These are phyloP conservation scores for Pistacia integerrima DNA, from an alignment of 345 rosid species.

Conservation along the genomic window DNA sequence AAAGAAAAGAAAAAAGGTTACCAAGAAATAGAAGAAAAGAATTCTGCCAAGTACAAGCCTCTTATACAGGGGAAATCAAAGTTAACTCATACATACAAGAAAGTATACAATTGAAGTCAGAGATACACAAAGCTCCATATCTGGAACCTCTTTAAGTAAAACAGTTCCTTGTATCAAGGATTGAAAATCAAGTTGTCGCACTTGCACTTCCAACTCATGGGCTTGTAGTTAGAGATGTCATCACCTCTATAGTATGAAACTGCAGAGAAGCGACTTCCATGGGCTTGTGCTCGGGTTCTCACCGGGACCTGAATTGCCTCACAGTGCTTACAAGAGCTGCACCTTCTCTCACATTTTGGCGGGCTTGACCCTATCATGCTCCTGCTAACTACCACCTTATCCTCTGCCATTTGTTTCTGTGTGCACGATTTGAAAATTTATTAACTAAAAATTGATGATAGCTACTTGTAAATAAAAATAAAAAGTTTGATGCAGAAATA, in stretches of 20 bases:
- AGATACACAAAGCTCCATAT: not conserved
- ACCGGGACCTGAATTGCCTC: slow-evolving; percentile 71
- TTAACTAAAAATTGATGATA: not conserved
- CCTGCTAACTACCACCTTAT: slow-evolving; percentile 29
- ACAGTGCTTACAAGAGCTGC: slow-evolving; percentile 53
- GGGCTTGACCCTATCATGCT: slow-evolving; percentile 63
- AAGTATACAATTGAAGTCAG: slow-evolving; percentile 6
- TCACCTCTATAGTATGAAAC: slow-evolving; percentile 48
- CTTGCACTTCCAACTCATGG: slow-evolving; percentile 81
- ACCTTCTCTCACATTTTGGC: slow-evolving; percentile 61
- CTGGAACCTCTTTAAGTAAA: not conserved
- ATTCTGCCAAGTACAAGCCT: not conserved
- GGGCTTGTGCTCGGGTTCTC: slow-evolving; percentile 28
- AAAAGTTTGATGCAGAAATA: not conserved
- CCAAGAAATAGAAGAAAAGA: too few species aligned
- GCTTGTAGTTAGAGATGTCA: slow-evolving; percentile 64
- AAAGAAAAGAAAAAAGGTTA: too few species aligned
- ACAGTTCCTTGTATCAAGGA: slow-evolving; percentile 37
- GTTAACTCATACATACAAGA: not conserved
- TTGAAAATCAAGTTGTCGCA: slow-evolving; percentile 59
- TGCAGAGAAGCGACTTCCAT: slow-evolving; percentile 20
- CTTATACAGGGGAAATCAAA: not conserved
- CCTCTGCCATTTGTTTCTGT: slow-evolving; percentile 30
- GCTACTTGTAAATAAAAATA: not conserved
- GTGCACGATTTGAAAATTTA: not conserved